These are phyloP conservation scores for Myxozyma monticola DNA, from an alignment of 805 yeast genomes.

Conservation along the genomic window DNA sequence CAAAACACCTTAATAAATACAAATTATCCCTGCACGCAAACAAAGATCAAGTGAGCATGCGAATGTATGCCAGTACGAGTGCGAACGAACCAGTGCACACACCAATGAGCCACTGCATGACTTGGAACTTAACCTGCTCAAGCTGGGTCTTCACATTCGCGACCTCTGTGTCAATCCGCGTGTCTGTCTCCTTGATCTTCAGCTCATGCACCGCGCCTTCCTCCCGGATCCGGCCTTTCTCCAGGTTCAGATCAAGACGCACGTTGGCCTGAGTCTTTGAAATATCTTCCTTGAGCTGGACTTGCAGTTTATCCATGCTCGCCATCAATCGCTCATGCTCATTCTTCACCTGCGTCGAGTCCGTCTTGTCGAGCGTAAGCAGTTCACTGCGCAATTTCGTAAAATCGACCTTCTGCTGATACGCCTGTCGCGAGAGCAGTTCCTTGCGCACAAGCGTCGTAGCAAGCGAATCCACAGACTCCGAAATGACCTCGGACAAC, in stretches of 20 bases:
- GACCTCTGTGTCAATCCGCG: constrained; percentile 92
- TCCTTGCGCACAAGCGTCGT: constrained; percentile 83
- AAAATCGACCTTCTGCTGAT: constrained; percentile 95
- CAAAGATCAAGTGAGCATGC: constrained; percentile 59
- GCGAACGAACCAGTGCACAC: constrained; percentile 98
- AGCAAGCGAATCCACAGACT: constrained; percentile 74
- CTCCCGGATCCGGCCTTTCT: constrained; percentile 93
- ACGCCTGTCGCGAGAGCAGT: constrained; percentile 76
- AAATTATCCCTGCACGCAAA: background rate
- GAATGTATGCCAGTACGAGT: constrained; percentile 83
- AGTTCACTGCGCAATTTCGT: constrained; percentile 91
- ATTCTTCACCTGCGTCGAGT: constrained; percentile 74
- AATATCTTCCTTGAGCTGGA: constrained; percentile 84
- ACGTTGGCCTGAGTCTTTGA: constrained; percentile 89
- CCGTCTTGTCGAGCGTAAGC: constrained; percentile 82
- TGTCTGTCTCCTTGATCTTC: constrained; percentile 91
- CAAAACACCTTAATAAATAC: background rate
- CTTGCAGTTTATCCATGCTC: constrained; percentile 83
- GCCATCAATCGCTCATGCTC: constrained; percentile 84
- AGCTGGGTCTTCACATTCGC: constrained; percentile 94
- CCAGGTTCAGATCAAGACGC: constrained; percentile 83
- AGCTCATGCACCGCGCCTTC: constrained; percentile 90
- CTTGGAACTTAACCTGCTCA: constrained; percentile 93
- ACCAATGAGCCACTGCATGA: constrained; percentile 97
- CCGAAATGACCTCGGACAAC: constrained; percentile 71